These are phyloP conservation scores for Arthrobotrys entomopaga DNA, from an alignment of 2,329 filamentous ascomycete genomes.

Conservation along the genomic window DNA sequence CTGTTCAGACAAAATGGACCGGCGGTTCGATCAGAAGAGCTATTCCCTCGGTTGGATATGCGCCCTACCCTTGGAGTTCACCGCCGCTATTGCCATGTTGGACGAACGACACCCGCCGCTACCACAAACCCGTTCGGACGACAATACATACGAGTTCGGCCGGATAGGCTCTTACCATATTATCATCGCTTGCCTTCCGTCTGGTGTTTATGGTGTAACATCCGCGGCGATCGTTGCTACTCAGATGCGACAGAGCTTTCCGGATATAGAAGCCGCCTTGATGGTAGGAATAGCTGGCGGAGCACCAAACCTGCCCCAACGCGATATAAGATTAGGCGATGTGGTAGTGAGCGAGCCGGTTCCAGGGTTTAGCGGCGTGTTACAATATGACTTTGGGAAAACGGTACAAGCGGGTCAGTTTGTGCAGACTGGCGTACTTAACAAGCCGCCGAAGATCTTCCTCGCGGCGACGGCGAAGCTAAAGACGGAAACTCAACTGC, in stretches of 20 bases:
- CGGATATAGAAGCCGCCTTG: constrained; percentile 42
- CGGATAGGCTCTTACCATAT: constrained; percentile 60
- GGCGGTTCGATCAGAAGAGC: too few species aligned
- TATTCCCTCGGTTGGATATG: too few species aligned
- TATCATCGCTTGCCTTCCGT: constrained; percentile 60
- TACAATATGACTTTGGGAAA: constrained; percentile 6
- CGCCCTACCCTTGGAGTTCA: too few species aligned
- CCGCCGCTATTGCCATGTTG: too few species aligned
- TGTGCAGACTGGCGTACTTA: background rate
- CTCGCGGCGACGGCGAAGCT: background rate
- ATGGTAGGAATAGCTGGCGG: constrained; percentile 60
- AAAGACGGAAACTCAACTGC: background rate
- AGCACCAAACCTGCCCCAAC: constrained; percentile 26
- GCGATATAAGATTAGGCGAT: constrained; percentile 33
- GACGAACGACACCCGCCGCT: too few species aligned
- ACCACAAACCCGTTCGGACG: too few species aligned
- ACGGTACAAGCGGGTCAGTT: background rate
- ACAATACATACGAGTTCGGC: constrained; percentile 43
- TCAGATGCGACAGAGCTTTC: background rate
- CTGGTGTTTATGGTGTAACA: constrained; percentile 59
- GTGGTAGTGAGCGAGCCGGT: background rate
- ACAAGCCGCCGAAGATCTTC: background rate
- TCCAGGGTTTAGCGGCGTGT: background rate
- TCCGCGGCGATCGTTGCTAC: constrained; percentile 60
- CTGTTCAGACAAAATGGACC: too few species aligned